Base-by-base conservation (phyloP, 495 filamentous ascomycete species). In the Monascus purpureus region DNA sequence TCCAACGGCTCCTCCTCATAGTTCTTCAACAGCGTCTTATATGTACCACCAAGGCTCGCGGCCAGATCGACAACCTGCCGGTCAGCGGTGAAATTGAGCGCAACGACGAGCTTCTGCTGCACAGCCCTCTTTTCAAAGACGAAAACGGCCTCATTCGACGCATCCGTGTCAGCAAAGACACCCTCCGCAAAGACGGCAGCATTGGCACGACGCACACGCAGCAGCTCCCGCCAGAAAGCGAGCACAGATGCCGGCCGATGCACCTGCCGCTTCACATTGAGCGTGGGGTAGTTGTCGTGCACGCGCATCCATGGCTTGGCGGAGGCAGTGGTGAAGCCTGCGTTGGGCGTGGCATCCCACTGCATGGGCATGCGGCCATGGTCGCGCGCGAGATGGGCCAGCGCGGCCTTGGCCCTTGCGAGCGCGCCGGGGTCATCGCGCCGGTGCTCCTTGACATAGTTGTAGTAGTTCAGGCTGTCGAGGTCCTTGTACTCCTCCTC, bases 161-260 rank as follows among this genome's bases (percentile, higher is more conserved):
- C 30, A 39, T 55, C 52, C 17, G 65, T 45, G 13, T 63, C 41
- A 6, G 52, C 42, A 35, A 69, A 70, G 6, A 52, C 38, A 8
- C 62, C 66, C 29, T 67, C 52, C 17, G 62, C 55, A 33, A 70
- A 57, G 13, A 68, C 32, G 22, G 63, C 53, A 20, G 40, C 43
- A 28, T 67, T 42, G 24, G 40, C 20, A 37, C 60, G 60, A 2
- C 69, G 54, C 13, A 67, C 29, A 14, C 18, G 33, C 7, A 69
- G 44, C 41, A 67, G 40, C 30, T 39, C 28, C 12, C 53, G 53
- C 55, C 67, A 74, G 50, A 68, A 72, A 4, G 38, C 39, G 22
- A 67, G 49, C 8, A 67, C 53, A n/a, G n/a, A n/a, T n/a, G n/a
- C n/a, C n/a, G n/a, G n/a, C n/a, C n/a, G n/a, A n/a, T n/a, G n/a